Conservation (phyloP, 352 stramenopile genomes). For the Phytophthora tubulina region DNA sequence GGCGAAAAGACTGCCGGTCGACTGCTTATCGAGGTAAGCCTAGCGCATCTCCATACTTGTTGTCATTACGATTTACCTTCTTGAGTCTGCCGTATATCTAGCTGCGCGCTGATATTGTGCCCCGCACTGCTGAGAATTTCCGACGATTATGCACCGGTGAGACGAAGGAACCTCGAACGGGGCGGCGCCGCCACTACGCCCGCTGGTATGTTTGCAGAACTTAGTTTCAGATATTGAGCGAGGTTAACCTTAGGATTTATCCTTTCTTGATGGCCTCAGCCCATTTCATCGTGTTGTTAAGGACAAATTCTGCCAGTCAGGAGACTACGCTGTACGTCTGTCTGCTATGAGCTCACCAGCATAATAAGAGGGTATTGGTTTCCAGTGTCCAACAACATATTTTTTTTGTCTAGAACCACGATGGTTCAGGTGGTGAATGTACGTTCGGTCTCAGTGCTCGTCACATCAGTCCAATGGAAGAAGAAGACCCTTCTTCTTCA, state of each 20-base stretch:
- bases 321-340: slow-evolving; percentile 84
- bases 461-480: not conserved
- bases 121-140: slow-evolving; percentile 97
- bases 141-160: slow-evolving; percentile 96
- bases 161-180: slow-evolving; percentile 57
- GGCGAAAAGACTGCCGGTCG: slow-evolving; percentile 85
- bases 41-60: not conserved
- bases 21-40: slow-evolving; percentile 91
- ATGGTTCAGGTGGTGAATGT: slow-evolving; percentile 83
- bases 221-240: not conserved
- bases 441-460: slow-evolving; percentile 76
- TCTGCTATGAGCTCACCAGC: not conserved
- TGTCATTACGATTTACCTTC: not conserved
- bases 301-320: slow-evolving; percentile 92
- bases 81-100: slow-evolving; percentile 20
- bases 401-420: slow-evolving; percentile 60
- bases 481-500: slow-evolving; percentile 20
- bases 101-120: slow-evolving; percentile 95
- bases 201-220: slow-evolving; percentile 47
- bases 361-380: slow-evolving; percentile 6
- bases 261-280: slow-evolving; percentile 28
- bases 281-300: slow-evolving; percentile 94
- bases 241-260: not conserved
- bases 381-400: not conserved
- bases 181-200: slow-evolving; percentile 62